Evolutionary conservation across 2,329 filamentous ascomycete genomes (phyloP), one percentile per base, ranked within the genome.

Genomic region (Septoria petroselini): DNA sequence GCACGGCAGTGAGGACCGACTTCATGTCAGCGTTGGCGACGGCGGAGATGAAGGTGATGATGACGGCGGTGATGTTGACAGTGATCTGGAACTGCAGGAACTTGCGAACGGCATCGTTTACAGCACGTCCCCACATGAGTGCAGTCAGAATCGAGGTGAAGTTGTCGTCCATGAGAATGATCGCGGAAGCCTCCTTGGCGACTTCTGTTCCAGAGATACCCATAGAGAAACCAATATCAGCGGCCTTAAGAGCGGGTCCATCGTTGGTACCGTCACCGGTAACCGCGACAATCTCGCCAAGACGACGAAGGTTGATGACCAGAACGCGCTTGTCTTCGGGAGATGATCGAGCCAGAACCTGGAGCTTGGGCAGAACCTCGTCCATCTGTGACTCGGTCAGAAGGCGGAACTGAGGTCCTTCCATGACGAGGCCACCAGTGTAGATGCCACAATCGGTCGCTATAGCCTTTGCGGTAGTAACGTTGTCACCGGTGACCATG

Each of bases 41-140:
- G 19, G 90, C 86, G 6, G 89, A 90, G 51, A 95, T 83, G 63
- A 96, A 95, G 0, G 90, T 93, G 50, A 95, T 77, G 19, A 87
- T 70, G 40, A 95, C 90, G 25, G 91, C 91, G 2, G 91, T 95
- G 58, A 95, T 83, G 75, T 95, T 96, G 71, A 95, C 91, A 0
- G 85, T 88, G 55, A 90, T 79, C 73, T 89, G 85, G 66, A 87
- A 86, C 66, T 85, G 81, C 41, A 78, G 62, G 60, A 78, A 78
- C 60, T 78, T 78, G 62, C 75, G 72, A 27, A 78, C 75, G 1
- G 75, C 73, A 58, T 78, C 75, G 55, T 78, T 78, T 43, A 77
- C 77, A n/a, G 79, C 78, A 50, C 80, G 75, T 43, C 80, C 80
- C 80, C 79, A 82, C 71, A 78, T 78, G 54, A 82, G 69, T 8